Base-by-base conservation (phyloP, 2,329 filamentous ascomycete species). In the Aspergillus sp. region DNA sequence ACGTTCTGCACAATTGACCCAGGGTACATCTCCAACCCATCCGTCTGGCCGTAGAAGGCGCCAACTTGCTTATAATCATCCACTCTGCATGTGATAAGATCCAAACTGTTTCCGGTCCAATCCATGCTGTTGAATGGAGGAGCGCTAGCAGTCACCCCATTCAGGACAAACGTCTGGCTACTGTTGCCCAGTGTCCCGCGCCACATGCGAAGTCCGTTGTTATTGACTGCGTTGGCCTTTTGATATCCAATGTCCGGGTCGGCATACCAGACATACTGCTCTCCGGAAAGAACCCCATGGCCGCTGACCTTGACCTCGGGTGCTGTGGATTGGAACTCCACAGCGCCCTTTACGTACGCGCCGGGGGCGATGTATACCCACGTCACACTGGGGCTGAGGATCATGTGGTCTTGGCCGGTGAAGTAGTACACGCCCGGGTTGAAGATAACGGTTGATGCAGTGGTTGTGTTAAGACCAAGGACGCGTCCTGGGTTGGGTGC, bases 51-150 rank as follows among this genome's bases (percentile, higher is more conserved):
- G 43, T 61, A 69, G 46, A 61, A 69, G 8, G 65, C 60, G 6
- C 66, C 65, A 28, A 68, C 66, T 45, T 68, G 66, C 51, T 68
- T 68, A 47, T 67, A 68, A 42, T 69, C 66, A 5, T 26, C 33
- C 27, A 41, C 33, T 26, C 10, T 37, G 38, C 31, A 10, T 10
- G 38, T n/a, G 30, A 28, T 31, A 30, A 29, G 27, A 35, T 58
- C 52, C 19, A 19, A 19, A 19, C 19, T 19, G 19, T 19, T 19
- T 13, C 48, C 46, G 13, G 44, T 44, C 35, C 55, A 57, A 48
- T 68, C 66, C 55, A 69, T 64, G 34, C 50, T 63, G 48, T 68
- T 69, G 54, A 69, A 68, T 0, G 64, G 64, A 1, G 62, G 65
- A 0, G 61, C 47, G 36, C 60, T 65, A 29, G 53, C 54, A 3